Evolutionary conservation across 352 stramenopile species (phyloP), one percentile per base, ranked within the genome.

Genomic region (Phytophthora cryptogea): DNA sequence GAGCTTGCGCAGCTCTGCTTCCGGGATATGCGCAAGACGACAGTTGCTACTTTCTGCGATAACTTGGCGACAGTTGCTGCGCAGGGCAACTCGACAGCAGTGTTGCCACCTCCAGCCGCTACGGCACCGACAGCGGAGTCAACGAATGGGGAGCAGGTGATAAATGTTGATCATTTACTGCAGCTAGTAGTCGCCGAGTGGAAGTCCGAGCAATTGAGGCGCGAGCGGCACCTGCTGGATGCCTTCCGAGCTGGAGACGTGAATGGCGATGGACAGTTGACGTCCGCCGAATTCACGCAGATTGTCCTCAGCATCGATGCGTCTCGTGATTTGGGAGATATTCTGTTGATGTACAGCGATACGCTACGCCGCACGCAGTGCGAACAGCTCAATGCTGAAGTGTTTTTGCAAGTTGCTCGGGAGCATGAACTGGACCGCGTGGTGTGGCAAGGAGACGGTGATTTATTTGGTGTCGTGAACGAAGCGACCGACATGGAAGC

Each of bases 311-410:
- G 78, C 2, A 94, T 94, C 58, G 85, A 94, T 59, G 75, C 77
- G 16, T 72, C 71, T 2, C 72, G 81, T 0, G 82, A 92, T 20
- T 47, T 83, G 0, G 80, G 67, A 16, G 85, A 92, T 31, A 83
- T 92, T 30, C 46, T 94, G 27, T 66, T 90, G 27, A 89, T 94
- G 80, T 92, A 90, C 68, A 89, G 77, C 53, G 85, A 94, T 43
- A 91, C 85, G 3, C 39, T 94, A 42, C 76, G 81, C 1, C 77
- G 83, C 31, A 91, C 81, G 0, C 32, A 83, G 33, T 85, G 71
- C 39, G 72, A 86, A 13, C 60, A 72, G 10, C 76, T 91, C 33
- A 67, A 83, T 53, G 61, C 79, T 0, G 65, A 90, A 10, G 68
- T 83, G 5, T 92, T 94, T 40, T 53, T 92, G 13, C 76, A 89